Conservation (phyloP, 2,329 filamentous ascomycete genomes). For the Pestalotiopsis fici region DNA sequence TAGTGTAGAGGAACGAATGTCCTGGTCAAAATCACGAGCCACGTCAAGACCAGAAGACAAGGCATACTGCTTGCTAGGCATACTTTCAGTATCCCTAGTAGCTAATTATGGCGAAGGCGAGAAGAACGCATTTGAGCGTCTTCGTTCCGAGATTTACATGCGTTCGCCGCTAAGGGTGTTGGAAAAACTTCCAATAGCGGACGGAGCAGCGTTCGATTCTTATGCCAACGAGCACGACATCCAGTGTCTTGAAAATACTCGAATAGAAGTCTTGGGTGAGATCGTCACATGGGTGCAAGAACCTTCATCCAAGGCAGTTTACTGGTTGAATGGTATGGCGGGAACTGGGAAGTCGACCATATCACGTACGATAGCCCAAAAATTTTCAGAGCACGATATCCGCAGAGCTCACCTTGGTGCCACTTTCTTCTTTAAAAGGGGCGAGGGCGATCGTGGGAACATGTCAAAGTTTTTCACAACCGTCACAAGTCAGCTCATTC, state of each 20-base stretch:
- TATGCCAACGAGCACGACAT: constrained; percentile 31
- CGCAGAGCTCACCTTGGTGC: constrained; percentile 16
- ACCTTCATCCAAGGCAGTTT: neutral
- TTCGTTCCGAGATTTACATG: too few species aligned
- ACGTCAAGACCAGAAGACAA: too few species aligned
- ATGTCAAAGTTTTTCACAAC: constrained; percentile 38
- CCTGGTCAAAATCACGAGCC: too few species aligned
- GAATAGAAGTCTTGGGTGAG: constrained; percentile 28
- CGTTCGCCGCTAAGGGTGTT: too few species aligned
- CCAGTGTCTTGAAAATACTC: constrained; percentile 30
- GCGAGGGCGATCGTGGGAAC: constrained; percentile 36
- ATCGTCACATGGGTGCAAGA: constrained; percentile 18
- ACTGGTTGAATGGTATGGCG: constrained; percentile 37
- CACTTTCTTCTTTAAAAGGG: constrained; percentile 47
- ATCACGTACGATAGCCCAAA: constrained; percentile 29
- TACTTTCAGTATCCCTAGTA: too few species aligned
- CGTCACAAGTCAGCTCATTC: constrained; percentile 33
- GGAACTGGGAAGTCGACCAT: constrained; percentile 43
- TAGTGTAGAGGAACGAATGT: too few species aligned
- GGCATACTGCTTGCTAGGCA: too few species aligned
- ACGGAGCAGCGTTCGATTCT: constrained; percentile 12
- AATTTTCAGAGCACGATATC: neutral
- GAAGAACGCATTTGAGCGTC: constrained; percentile 14
- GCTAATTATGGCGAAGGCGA: too few species aligned
- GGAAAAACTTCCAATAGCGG: neutral